Percentiles rank a stretch among this genome's conserved stretches.
Evolutionary conservation across 176 grass and related monocot genomes (phyloP).

Genomic region (Musa itinerans): DNA sequence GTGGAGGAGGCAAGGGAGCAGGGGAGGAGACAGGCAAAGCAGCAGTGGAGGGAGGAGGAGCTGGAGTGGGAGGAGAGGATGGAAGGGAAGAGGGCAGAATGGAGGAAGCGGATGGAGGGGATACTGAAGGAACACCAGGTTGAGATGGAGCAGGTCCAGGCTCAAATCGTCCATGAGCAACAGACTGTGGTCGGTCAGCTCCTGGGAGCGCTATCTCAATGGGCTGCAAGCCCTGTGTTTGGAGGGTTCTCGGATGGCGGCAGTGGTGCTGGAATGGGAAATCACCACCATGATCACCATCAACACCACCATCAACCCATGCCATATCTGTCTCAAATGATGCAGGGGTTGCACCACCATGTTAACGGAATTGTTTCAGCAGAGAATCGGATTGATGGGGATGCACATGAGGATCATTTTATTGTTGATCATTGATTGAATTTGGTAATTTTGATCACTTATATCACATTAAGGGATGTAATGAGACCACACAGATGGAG

Average conservation of each 20-base stretch:
- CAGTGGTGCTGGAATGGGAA: not conserved
- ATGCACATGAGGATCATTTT: not conserved
- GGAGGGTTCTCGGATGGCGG: conserved; percentile 7
- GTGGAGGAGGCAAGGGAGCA: not conserved
- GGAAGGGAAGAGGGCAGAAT: conserved; percentile 7
- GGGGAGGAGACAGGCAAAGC: not conserved
- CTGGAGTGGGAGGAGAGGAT: conserved; percentile 21
- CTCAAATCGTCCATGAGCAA: conserved; percentile 15
- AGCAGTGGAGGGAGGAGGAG: conserved; percentile 8
- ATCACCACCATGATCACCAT: conserved; percentile 6
- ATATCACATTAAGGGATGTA: not conserved
- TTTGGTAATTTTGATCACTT: too few species aligned
- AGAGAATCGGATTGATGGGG: conserved; percentile 1
- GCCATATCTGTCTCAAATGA: conserved; percentile 9
- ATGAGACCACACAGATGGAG: not conserved
- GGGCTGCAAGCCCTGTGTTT: not conserved
- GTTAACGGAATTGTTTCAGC: conserved; percentile 6
- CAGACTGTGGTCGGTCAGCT: conserved; percentile 8
- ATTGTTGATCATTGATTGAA: conserved; percentile 2
- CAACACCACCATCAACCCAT: not conserved
- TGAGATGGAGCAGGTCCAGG: conserved; percentile 19
- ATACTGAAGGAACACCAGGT: conserved; percentile 2
- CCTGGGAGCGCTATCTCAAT: not conserved
- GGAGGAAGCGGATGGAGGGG: conserved; percentile 13
- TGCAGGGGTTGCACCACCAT: conserved; percentile 7